A percentile compares a stretch with the other conserved stretches of the same genome.
phyloP scores from a whole-genome alignment of 2,329 filamentous ascomycete genomes.

The Aureobasidium sp. region DNA sequence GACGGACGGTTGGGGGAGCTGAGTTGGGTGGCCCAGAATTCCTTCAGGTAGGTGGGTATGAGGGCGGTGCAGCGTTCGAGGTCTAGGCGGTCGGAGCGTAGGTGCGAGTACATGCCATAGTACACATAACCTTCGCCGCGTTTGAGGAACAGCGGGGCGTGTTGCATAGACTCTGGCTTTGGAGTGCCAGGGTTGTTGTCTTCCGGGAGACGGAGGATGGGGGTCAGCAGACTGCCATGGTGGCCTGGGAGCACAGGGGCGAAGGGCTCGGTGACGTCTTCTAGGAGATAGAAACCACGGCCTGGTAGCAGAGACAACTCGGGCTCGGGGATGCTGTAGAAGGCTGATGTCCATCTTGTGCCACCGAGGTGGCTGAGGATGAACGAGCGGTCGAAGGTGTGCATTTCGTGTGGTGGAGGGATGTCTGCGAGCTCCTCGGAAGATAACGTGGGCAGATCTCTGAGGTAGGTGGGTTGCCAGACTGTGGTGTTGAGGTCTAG shows the following conservation, averaged over 20 bases:
- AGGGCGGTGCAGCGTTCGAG: slow-evolving; percentile 31
- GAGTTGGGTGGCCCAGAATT: slow-evolving; percentile 33
- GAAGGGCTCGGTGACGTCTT: slow-evolving; percentile 32
- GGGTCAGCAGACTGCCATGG: slow-evolving; percentile 26
- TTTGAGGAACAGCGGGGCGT: slow-evolving; percentile 35
- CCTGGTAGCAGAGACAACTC: slow-evolving; percentile 23
- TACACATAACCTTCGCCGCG: slow-evolving; percentile 29
- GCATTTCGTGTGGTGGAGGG: slow-evolving; percentile 18
- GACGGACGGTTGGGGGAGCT: slow-evolving; percentile 26
- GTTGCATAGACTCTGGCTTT: not conserved
- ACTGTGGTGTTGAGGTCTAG: not conserved
- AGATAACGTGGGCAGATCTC: slow-evolving; percentile 22
- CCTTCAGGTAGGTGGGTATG: slow-evolving; percentile 31
- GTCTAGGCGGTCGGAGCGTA: slow-evolving; percentile 36
- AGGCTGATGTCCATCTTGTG: slow-evolving; percentile 31
- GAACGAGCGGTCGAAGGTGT: slow-evolving; percentile 32
- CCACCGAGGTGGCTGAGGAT: slow-evolving; percentile 31
- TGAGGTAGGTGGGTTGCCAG: slow-evolving; percentile 32
- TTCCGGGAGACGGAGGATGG: not conserved
- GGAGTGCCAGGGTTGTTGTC: not conserved
- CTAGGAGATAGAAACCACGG: slow-evolving; percentile 35
- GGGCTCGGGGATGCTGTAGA: slow-evolving; percentile 27
- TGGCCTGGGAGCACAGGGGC: slow-evolving; percentile 31
- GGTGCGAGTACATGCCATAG: slow-evolving; percentile 38
- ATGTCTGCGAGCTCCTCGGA: slow-evolving; percentile 16